A percentile compares a stretch with the other conserved stretches of the same genome.
These are phyloP conservation scores for Alternaria angustiovoidea DNA, from an alignment of 2,329 filamentous ascomycete genomes.

Conservation along the genomic window DNA sequence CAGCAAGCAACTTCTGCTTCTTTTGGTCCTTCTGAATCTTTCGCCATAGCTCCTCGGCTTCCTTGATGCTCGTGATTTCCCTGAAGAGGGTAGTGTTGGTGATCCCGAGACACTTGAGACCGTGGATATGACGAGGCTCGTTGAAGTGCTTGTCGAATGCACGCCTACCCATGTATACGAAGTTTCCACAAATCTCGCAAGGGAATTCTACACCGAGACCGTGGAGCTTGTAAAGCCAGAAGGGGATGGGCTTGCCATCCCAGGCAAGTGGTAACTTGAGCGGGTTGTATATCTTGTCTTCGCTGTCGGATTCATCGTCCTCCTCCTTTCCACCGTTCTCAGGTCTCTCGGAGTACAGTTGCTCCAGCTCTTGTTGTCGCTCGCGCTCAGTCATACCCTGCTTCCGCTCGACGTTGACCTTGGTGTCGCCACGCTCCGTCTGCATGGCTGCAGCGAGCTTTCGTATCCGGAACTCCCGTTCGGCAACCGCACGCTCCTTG, in stretches of 20 bases:
- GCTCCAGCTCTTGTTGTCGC: constrained; percentile 90
- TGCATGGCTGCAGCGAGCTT: constrained; percentile 83
- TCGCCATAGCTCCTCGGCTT: constrained; percentile 88
- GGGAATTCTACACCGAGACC: constrained; percentile 93
- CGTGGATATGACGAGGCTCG: constrained; percentile 90
- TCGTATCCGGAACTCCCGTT: constrained; percentile 84
- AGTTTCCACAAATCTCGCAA: constrained; percentile 97
- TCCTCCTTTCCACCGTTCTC: constrained; percentile 65
- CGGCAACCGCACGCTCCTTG: constrained; percentile 90
- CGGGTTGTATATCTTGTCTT: constrained; percentile 95
- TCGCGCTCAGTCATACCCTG: constrained; percentile 98
- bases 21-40: constrained; percentile 90
- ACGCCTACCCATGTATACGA: constrained; percentile 96
- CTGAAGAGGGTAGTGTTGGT: constrained; percentile 90
- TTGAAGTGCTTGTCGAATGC: constrained; percentile 99
- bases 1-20: constrained; percentile 76
- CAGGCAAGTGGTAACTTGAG: constrained; percentile 94
- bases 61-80: constrained; percentile 91
- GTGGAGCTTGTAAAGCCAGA: constrained; percentile 98
- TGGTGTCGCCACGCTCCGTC: constrained; percentile 85
- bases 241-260: constrained; percentile 99
- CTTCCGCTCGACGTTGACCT: constrained; percentile 93
- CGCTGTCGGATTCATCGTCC: constrained; percentile 71
- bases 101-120: constrained; percentile 91
- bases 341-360: constrained; percentile 72